Percentiles rank a stretch among this genome's conserved stretches.
phyloP scores from a whole-genome alignment of 768 basidiomycete genomes.

The Sistotremastrum suecicum region DNA sequence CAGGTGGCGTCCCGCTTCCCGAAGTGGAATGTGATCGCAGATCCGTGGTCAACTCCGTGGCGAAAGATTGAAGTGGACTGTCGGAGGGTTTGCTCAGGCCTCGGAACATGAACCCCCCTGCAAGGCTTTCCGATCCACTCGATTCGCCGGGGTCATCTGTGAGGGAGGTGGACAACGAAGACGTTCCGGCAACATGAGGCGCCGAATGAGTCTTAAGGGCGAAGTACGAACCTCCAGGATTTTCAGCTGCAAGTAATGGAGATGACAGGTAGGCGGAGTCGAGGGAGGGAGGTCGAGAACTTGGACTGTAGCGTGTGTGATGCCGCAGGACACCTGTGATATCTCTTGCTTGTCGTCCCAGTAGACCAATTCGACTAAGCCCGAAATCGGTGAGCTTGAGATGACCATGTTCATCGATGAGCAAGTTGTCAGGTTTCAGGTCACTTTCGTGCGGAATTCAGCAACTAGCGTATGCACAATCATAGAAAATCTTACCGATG shows the following conservation, averaged over 20 bases:
- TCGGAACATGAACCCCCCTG: constrained; percentile 31
- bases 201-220: constrained; percentile 47
- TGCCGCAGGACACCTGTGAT: constrained; percentile 17
- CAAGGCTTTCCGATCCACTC: constrained; percentile 66
- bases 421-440: constrained; percentile 92
- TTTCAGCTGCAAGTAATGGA: constrained; percentile 49
- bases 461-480: background rate
- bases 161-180: constrained; percentile 39
- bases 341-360: constrained; percentile 89
- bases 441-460: constrained; percentile 43
- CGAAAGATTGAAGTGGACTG: constrained; percentile 78
- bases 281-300: constrained; percentile 71
- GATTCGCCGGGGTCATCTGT: constrained; percentile 81
- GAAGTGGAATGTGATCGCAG: constrained; percentile 56
- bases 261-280: constrained; percentile 71
- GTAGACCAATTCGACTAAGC: constrained; percentile 89
- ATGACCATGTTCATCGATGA: constrained; percentile 94
- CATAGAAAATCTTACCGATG: constrained; percentile 61
- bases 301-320: constrained; percentile 45
- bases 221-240: constrained; percentile 67
- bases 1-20: constrained; percentile 49
- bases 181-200: constrained; percentile 47
- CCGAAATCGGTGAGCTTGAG: constrained; percentile 98
- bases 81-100: constrained; percentile 35
- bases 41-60: constrained; percentile 71